Conservation (phyloP, 78 protist species). For the Blattamonas nauphoetae region DNA sequence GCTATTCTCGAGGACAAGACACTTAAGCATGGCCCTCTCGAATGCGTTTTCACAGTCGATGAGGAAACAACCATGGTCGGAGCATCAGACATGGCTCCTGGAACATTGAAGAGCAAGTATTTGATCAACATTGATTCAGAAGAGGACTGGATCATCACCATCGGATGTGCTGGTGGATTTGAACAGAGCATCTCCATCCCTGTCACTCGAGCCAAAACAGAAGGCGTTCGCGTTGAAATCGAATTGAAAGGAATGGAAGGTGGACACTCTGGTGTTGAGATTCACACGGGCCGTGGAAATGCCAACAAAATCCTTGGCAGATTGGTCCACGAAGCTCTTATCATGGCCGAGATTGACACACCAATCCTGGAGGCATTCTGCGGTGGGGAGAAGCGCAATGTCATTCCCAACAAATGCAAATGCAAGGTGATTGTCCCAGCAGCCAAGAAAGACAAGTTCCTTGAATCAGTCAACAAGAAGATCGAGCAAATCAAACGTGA, state of each 20-base stretch:
- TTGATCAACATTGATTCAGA: conserved; percentile 33
- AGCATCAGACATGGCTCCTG: not conserved
- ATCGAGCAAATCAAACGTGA: not conserved
- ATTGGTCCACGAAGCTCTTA: not conserved
- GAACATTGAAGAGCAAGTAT: not conserved
- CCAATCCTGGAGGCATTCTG: not conserved
- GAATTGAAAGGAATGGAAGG: conserved; percentile 9
- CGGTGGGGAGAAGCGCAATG: not conserved
- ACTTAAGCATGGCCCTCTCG: conserved; percentile 14
- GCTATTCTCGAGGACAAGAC: conserved; percentile 6
- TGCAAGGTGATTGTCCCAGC: not conserved
- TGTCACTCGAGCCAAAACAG: not conserved
- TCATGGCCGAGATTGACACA: not conserved
- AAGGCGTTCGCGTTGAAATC: not conserved
- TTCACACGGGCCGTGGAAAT: conserved; percentile 16
- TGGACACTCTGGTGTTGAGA: conserved; percentile 41
- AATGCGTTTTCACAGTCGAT: conserved; percentile 21
- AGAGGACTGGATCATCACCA: conserved; percentile 18
- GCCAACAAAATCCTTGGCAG: not conserved
- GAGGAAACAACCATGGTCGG: conserved; percentile 34
- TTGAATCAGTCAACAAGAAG: not conserved
- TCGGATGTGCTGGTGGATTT: conserved; percentile 41
- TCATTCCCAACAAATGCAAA: not conserved
- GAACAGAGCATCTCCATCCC: not conserved
- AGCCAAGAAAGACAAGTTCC: not conserved